Evolutionary conservation across 148 eudicot species (phyloP).

Genomic region (Euryodendron excelsum): DNA sequence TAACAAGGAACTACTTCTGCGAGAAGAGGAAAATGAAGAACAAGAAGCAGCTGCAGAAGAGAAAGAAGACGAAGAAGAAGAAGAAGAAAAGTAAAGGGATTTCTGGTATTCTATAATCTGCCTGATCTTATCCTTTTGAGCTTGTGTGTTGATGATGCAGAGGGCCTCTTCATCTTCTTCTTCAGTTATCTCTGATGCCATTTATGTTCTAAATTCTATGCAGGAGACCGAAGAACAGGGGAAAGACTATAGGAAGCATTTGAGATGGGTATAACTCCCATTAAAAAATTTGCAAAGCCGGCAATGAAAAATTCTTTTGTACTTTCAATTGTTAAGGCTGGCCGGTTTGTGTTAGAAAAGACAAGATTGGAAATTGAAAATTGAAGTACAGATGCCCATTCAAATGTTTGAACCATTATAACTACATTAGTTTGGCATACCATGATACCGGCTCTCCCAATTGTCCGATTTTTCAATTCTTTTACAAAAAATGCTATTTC

Average conservation of each 20-base stretch:
- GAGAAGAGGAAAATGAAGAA: constrained; percentile 26
- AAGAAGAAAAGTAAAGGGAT: constrained; percentile 22
- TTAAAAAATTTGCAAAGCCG: constrained; percentile 13
- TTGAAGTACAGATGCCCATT: no score
- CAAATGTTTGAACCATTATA: no score
- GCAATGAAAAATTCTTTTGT: constrained; percentile 7
- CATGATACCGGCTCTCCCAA: no score
- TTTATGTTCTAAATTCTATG: background rate
- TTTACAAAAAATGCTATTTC: no score
- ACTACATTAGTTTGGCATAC: no score
- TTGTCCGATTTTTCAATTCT: no score
- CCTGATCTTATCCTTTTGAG: constrained; percentile 30
- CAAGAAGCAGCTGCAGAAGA: constrained; percentile 23
- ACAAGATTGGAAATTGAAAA: background rate
- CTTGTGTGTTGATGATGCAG: constrained; percentile 23
- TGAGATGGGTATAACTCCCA: constrained; percentile 3
- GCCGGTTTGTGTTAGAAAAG: background rate
- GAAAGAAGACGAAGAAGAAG: constrained; percentile 22
- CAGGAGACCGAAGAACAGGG: background rate
- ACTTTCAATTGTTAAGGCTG: background rate
- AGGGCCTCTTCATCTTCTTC: constrained; percentile 28
- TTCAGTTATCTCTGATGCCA: constrained; percentile 37
- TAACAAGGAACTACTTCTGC: constrained; percentile 25
- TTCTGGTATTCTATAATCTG: constrained; percentile 38
- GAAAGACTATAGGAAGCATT: constrained; percentile 3